These are phyloP conservation scores for Pestalotiopsis sp. DNA, from an alignment of 2,329 filamentous ascomycete species.

Conservation along the genomic window DNA sequence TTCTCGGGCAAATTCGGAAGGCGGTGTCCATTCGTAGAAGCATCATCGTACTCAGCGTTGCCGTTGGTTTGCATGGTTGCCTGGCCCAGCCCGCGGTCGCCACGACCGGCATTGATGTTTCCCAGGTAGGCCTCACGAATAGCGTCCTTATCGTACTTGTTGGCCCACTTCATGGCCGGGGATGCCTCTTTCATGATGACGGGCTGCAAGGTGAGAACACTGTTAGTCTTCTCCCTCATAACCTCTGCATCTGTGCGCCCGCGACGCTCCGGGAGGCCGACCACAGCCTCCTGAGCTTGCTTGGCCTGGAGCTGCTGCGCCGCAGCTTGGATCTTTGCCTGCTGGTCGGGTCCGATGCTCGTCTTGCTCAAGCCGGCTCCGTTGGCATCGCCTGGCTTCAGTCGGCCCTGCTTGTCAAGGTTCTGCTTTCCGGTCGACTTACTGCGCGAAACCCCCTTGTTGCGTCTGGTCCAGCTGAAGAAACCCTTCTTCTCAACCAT, in stretches of 20 bases:
- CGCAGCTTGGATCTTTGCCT: conserved; percentile 89
- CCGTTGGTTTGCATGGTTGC: conserved; percentile 47
- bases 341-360: conserved; percentile 86
- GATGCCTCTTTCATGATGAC: conserved; percentile 84
- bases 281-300: conserved; percentile 60
- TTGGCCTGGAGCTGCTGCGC: conserved; percentile 80
- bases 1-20: conserved; percentile 46
- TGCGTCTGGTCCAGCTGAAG: conserved; percentile 81
- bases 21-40: conserved; percentile 33
- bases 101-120: conserved; percentile 72
- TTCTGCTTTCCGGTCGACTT: conserved; percentile 70
- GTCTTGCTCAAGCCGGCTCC: conserved; percentile 66
- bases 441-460: conserved; percentile 64
- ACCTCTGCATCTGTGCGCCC: conserved; percentile 58
- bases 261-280: conserved; percentile 45
- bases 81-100: conserved; percentile 66
- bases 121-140: conserved; percentile 85
- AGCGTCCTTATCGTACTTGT: conserved; percentile 87
- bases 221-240: conserved; percentile 78
- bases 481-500: conserved; percentile 95
- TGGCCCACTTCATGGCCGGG: conserved; percentile 96
- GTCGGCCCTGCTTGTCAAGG: conserved; percentile 43
- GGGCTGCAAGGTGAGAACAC: conserved; percentile 85
- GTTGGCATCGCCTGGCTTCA: conserved; percentile 42
- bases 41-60: conserved; percentile 26